Evolutionary conservation across 129 eudicot genomes (phyloP).

Genomic region (Flaveria sonorensis): DNA sequence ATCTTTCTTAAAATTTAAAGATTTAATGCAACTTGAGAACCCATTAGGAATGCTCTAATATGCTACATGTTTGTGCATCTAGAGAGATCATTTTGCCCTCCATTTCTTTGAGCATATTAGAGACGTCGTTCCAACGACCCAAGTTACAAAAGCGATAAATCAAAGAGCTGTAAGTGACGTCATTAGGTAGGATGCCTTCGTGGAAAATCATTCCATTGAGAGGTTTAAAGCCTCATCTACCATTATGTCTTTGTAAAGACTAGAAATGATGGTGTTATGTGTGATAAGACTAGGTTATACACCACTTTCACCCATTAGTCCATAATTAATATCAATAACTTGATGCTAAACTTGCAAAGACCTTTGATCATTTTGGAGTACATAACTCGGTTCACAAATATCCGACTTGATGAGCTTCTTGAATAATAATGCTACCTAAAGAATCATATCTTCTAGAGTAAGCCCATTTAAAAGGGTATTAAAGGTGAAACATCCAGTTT

Average conservation of each 20-base stretch:
- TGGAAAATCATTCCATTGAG: background rate
- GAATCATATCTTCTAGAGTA: background rate
- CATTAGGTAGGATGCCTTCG: background rate
- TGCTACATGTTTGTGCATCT: background rate
- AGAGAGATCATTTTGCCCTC: background rate
- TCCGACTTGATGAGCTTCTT: background rate
- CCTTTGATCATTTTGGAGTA: conserved; percentile 3
- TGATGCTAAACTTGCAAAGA: background rate
- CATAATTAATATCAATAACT: background rate
- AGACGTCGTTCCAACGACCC: background rate
- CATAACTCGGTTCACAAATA: background rate
- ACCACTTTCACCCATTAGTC: background rate
- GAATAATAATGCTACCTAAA: background rate
- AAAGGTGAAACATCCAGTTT: background rate
- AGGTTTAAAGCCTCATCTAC: background rate
- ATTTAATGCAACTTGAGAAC: too few species aligned
- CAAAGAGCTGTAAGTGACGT: background rate
- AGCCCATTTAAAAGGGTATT: background rate
- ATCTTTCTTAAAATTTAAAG: too few species aligned
- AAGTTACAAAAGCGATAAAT: background rate
- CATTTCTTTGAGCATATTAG: background rate
- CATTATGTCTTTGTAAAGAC: background rate
- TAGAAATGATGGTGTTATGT: background rate
- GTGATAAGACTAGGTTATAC: background rate
- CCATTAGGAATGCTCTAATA: background rate